Evolutionary conservation across 768 basidiomycete species (phyloP), one percentile per base, ranked within the genome.

Genomic region (Tricholomella constricta): DNA sequence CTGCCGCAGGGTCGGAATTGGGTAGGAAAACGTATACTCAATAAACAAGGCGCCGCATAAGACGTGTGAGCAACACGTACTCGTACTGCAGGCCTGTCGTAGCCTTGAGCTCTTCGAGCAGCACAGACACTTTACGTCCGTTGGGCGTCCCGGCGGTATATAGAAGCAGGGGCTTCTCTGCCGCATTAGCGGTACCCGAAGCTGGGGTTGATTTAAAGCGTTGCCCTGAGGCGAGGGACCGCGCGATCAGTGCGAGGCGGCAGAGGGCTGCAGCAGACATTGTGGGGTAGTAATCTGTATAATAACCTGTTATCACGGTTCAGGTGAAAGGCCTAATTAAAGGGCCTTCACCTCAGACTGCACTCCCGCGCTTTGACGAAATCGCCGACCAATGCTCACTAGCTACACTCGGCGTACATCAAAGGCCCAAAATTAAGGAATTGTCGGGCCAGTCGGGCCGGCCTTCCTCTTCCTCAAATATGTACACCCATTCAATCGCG

Each of bases 71-170:
- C 10, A 23, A 17, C n/a, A 48, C 67, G 31, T 58, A 76, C 72
- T 70, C 70, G 48, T 74, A 74, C 10, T 70, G 68, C 3, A 69
- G 57, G 14, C 73, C 74, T 48, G 77, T 76, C 3, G 65, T 64
- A 0, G 64, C 56, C 47, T 65, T 70, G 14, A 88, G 78, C 61
- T 88, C 86, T 61, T 86, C 85, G n/a, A 85, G 75, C 43, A 79
- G 70, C 46, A 80, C 70, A 1, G 80, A 77, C n/a, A 74, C 70
- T 59, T 81, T 76, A 52, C 63, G 63, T 12, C 81, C 83, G 65
- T 86, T 86, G 2, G 85, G 84, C 1, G 84, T 86, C 2, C 68
- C 64, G 10, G 63, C 71, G 0, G 78, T 79, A 62, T 79, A 78
- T 9, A 81, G 71, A 55, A 66, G 51, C 34, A 66, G 62, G 10